Base-by-base conservation (phyloP, 2,329 filamentous ascomycete genomes). In the Volutella citrinella region DNA sequence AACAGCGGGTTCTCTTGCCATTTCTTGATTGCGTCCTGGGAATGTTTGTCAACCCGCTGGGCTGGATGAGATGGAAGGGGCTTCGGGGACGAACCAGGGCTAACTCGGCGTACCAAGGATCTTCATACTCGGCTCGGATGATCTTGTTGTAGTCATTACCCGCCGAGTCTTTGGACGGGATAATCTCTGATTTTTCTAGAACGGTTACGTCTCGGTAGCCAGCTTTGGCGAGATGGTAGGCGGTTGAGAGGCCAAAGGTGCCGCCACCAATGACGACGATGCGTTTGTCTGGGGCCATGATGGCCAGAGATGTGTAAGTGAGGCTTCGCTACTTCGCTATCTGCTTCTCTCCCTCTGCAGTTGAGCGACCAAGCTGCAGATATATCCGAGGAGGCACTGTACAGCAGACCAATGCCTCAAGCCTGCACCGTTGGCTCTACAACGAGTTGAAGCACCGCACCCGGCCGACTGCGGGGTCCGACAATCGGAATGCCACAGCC, bases 91-190 rank as follows among this genome's bases (percentile, higher is more conserved):
- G 31, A 54, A 71, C 69, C 33, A 76, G 57, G 3, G 74, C 66
- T 24, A 78, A 48, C 10, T 74, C 61, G 2, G 71, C 70, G 39
- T 80, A 78, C 43, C 72, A 78, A 0, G 63, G 60, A 40, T 78
- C 72, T 41, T 74, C 72, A 43, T 79, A 78, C 46, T 78, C 74
- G 10, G 68, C 72, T 2, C 76, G 66, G 28, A 80, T 62, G 36
- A 80, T 79, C 57, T 80, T 80, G 52, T 79, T 80, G 30, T 80
- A 49, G 46, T 80, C 74, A 38, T 75, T 73, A 19, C 67, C 74
- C 1, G 74, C 76, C 0, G 76, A 77, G 46, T 56, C 32, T 3
- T 21, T 17, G 1, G 39, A 38, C 3, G 43, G 36, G 6, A 42
- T 19, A 6, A 34, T 21, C 5, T 5, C 5, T 16, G 20, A 21